Percentiles rank a stretch among this genome's conserved stretches.
These are phyloP conservation scores for Diaporthe capsici DNA, from an alignment of 2,329 filamentous ascomycete genomes.

Conservation along the genomic window DNA sequence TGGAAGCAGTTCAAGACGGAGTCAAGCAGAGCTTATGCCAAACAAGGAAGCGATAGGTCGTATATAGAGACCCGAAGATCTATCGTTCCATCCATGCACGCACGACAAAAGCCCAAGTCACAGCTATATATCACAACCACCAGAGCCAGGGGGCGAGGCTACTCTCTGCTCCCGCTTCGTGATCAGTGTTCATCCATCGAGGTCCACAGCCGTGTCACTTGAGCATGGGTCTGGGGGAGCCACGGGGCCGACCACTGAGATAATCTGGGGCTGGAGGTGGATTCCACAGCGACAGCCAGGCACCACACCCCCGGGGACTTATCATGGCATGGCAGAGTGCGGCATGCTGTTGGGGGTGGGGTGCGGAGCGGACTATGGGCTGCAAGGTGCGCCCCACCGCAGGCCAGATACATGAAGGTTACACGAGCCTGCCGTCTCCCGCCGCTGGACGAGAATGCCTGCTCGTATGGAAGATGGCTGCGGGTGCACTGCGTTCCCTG, in stretches of 20 bases:
- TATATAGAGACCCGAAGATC: constrained; percentile 30
- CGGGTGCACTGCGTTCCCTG: constrained; percentile 27
- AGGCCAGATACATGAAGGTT: constrained; percentile 39
- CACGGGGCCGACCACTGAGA: neutral
- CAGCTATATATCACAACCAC: constrained; percentile 30
- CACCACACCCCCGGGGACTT: neutral
- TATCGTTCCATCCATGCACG: constrained; percentile 2
- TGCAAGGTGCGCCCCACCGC: constrained; percentile 37
- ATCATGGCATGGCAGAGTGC: neutral
- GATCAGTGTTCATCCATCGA: constrained; percentile 33
- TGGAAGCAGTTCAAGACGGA: constrained; percentile 23
- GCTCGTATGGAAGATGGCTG: constrained; percentile 30
- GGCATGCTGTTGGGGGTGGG: constrained; percentile 6
- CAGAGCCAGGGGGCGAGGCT: neutral
- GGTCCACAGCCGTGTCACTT: constrained; percentile 39
- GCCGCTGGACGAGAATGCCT: constrained; percentile 40
- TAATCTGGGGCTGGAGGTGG: neutral
- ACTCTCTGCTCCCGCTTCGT: constrained; percentile 21
- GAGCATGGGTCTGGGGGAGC: constrained; percentile 11
- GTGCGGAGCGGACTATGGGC: constrained; percentile 9
- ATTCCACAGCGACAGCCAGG: constrained; percentile 11
- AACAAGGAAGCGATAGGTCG: constrained; percentile 23
- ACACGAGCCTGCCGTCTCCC: constrained; percentile 39
- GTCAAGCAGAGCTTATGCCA: constrained; percentile 4
- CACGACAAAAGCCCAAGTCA: constrained; percentile 27